Conservation (phyloP, 202 grass and related monocot genomes). For the Schoenoplectus triqueter region DNA sequence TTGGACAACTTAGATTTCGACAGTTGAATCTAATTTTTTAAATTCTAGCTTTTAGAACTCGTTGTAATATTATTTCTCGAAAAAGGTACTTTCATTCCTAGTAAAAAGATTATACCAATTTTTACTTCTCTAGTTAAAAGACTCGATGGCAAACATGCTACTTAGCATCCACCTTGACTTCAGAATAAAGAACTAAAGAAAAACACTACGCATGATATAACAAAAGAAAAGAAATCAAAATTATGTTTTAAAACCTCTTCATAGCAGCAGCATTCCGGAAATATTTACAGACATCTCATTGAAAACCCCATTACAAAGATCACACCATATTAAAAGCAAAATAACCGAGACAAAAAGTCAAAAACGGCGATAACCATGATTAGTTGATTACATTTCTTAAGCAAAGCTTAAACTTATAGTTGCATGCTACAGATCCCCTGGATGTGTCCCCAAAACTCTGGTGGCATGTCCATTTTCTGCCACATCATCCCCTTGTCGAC, state of each 20-base stretch:
- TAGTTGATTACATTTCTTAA: background rate
- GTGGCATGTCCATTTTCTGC: slow-evolving; percentile 39
- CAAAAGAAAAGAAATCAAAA: background rate
- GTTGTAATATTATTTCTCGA: too few species aligned
- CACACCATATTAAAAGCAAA: background rate
- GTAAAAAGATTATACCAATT: background rate
- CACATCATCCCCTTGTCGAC: slow-evolving; percentile 47
- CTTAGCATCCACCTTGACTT: background rate
- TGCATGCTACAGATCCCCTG: slow-evolving; percentile 56
- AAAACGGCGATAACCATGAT: background rate
- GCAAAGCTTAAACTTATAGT: slow-evolving; percentile 45
- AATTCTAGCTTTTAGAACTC: background rate
- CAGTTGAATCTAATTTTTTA: too few species aligned
- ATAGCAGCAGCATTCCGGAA: slow-evolving; percentile 15
- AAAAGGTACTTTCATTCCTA: too few species aligned
- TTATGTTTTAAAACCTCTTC: background rate
- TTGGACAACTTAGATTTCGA: too few species aligned
- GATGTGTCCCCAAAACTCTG: slow-evolving; percentile 61
- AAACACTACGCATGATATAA: background rate
- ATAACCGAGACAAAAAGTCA: background rate
- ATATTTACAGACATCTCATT: background rate
- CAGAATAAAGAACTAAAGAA: background rate
- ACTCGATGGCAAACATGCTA: background rate
- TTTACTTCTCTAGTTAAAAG: background rate
- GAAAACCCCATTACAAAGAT: background rate